A percentile compares a stretch with the other conserved stretches of the same genome.
Evolutionary conservation across 257 asterid genomes (phyloP).

Genomic region (Oldenlandia corymbosa): DNA sequence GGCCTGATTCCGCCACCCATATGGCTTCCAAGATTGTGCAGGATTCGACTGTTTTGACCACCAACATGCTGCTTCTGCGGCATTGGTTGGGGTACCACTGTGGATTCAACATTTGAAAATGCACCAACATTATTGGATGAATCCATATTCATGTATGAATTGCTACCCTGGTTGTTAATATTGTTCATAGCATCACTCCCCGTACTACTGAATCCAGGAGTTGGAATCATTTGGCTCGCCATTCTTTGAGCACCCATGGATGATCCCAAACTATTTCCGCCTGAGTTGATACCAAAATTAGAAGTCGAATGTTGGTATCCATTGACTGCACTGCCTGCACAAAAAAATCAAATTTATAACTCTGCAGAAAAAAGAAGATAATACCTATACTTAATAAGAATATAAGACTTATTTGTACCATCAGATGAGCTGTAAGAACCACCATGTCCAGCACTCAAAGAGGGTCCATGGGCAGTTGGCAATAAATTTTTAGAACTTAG

Average conservation of each 20-base stretch:
- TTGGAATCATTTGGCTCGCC: conserved; percentile 95
- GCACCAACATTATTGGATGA: conserved; percentile 46
- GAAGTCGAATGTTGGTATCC: conserved; percentile 68
- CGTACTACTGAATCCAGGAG: conserved; percentile 75
- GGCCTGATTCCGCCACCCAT: conserved; percentile 79
- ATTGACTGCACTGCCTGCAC: conserved; percentile 59
- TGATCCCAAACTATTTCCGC: conserved; percentile 52
- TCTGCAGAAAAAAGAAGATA: conserved; percentile 19
- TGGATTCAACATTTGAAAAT: conserved; percentile 54
- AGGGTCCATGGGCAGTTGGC: conserved; percentile 47
- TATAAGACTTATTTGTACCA: conserved; percentile 26
- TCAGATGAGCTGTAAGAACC: conserved; percentile 48
- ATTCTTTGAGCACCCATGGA: conserved; percentile 65
- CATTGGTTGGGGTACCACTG: conserved; percentile 52
- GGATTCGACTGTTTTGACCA: conserved; percentile 71
- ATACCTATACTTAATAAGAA: conserved; percentile 11
- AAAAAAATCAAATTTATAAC: conserved; percentile 24
- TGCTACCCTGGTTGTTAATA: conserved; percentile 42
- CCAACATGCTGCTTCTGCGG: conserved; percentile 74
- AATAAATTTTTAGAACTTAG: conserved; percentile 56
- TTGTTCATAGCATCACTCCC: conserved; percentile 37
- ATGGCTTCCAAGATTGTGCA: conserved; percentile 78
- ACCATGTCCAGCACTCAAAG: conserved; percentile 41
- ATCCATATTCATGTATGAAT: conserved; percentile 47
- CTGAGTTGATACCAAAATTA: conserved; percentile 49